Conservation (phyloP, 495 filamentous ascomycete genomes). For the Cercophora samala region DNA sequence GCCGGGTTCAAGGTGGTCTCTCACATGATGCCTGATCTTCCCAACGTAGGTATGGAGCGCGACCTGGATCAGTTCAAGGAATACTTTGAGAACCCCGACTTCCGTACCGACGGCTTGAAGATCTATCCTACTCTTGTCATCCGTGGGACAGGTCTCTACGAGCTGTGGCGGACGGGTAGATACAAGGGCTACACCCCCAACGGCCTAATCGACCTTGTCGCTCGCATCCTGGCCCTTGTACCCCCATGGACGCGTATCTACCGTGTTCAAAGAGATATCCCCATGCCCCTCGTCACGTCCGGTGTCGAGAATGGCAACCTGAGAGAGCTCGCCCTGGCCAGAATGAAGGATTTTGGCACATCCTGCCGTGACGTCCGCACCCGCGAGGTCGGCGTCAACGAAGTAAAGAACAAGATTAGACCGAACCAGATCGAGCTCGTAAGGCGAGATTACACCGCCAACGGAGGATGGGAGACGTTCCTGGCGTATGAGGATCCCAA, state of each 20-base stretch:
- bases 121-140: constrained; percentile 98
- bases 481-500: constrained; percentile 97
- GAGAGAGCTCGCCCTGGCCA: constrained; percentile 82
- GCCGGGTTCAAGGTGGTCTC: constrained; percentile 98
- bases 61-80: constrained; percentile 95
- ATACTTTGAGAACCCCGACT: constrained; percentile 95
- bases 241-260: constrained; percentile 99
- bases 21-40: constrained; percentile 99
- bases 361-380: constrained; percentile 97
- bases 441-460: constrained; percentile 91
- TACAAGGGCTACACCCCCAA: constrained; percentile 99
- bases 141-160: constrained; percentile 93
- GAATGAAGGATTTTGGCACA: constrained; percentile 99
- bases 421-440: constrained; percentile 95
- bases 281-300: constrained; percentile 95
- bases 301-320: constrained; percentile 98
- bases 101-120: constrained; percentile 96
- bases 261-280: constrained; percentile 96
- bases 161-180: constrained; percentile 92
- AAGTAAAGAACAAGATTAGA: constrained; percentile 97
- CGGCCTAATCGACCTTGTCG: constrained; percentile 89
- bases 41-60: constrained; percentile 97
- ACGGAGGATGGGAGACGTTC: constrained; percentile 98
- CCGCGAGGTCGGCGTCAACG: constrained; percentile 95
- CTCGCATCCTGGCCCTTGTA: constrained; percentile 87